A percentile compares a stretch with the other conserved stretches of the same genome.
phyloP scores from a whole-genome alignment of 345 rosid genomes.

The Eutrema yunnanense region DNA sequence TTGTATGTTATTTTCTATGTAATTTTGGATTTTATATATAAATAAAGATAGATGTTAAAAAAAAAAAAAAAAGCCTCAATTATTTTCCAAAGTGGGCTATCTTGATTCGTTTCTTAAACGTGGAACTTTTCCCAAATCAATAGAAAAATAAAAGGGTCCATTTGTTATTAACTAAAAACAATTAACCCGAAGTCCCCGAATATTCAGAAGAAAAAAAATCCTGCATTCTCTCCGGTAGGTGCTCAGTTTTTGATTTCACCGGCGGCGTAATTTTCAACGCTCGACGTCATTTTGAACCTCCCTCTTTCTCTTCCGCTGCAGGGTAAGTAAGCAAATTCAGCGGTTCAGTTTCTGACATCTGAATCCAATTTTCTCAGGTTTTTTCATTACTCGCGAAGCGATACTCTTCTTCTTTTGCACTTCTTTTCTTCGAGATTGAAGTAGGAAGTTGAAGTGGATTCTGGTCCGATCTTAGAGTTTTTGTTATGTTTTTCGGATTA shows the following conservation, averaged over 20 bases:
- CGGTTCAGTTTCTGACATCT: no score
- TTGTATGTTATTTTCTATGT: no score
- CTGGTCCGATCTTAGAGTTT: neutral
- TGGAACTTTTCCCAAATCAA: neutral
- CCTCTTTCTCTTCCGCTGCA: neutral
- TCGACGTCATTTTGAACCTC: neutral
- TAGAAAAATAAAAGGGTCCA: neutral
- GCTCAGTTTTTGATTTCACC: neutral
- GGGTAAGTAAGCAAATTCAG: no score
- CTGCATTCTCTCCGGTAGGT: neutral
- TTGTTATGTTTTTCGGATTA: neutral
- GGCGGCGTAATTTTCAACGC: neutral
- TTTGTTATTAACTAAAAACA: neutral
- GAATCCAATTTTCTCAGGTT: neutral
- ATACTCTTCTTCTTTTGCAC: neutral
- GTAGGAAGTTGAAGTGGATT: neutral
- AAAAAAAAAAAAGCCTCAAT: neutral
- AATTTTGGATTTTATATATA: no score
- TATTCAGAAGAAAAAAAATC: neutral
- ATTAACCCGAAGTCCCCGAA: neutral
- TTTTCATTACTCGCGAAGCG: neutral
- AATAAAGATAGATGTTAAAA: no score
- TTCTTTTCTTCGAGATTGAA: neutral
- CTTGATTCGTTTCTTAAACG: neutral
- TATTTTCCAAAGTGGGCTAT: neutral